phyloP scores from a whole-genome alignment of 225 moss, liverwort and hornwort species.

The Sphagnum tenellum region DNA sequence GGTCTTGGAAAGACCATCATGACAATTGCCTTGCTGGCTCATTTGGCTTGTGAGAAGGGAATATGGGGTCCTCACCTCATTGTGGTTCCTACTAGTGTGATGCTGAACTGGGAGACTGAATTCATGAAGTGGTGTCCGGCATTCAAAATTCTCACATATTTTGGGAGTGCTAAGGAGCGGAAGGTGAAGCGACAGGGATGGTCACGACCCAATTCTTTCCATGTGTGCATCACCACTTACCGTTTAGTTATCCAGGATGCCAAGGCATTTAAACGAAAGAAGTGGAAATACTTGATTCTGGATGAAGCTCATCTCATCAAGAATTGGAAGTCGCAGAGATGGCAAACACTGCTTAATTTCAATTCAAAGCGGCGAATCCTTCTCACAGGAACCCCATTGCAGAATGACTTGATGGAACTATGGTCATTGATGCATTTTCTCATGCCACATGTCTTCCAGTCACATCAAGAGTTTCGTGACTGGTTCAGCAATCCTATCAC shows the following conservation, averaged over 20 bases:
- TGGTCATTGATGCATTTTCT: slow-evolving; percentile 99
- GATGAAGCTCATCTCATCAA: slow-evolving; percentile 99
- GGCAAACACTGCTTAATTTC: slow-evolving; percentile 96
- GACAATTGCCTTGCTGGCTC: slow-evolving; percentile 91
- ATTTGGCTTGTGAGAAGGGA: slow-evolving; percentile 92
- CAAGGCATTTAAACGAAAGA: slow-evolving; percentile 94
- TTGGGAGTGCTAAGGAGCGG: slow-evolving; percentile 88
- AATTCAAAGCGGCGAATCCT: slow-evolving; percentile 94
- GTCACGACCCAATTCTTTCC: slow-evolving; percentile 91
- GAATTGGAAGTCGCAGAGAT: slow-evolving; percentile 98
- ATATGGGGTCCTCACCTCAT: slow-evolving; percentile 99
- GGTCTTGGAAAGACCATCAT: slow-evolving; percentile 98
- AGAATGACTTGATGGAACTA: slow-evolving; percentile 99
- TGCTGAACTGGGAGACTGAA: slow-evolving; percentile 99
- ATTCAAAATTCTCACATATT: slow-evolving; percentile 96
- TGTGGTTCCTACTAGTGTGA: slow-evolving; percentile 94
- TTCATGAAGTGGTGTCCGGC: slow-evolving; percentile 99
- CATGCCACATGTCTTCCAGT: slow-evolving; percentile 98
- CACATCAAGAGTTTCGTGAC: slow-evolving; percentile 95
- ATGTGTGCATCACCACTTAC: slow-evolving; percentile 97
- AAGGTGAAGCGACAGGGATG: slow-evolving; percentile 94
- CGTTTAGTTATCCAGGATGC: slow-evolving; percentile 96
- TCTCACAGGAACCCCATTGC: slow-evolving; percentile 90
- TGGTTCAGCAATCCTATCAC: slow-evolving; percentile 99
- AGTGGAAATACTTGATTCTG: slow-evolving; percentile 97